Base-by-base conservation (phyloP, 768 basidiomycete species). In the Mycena chlorophos region DNA sequence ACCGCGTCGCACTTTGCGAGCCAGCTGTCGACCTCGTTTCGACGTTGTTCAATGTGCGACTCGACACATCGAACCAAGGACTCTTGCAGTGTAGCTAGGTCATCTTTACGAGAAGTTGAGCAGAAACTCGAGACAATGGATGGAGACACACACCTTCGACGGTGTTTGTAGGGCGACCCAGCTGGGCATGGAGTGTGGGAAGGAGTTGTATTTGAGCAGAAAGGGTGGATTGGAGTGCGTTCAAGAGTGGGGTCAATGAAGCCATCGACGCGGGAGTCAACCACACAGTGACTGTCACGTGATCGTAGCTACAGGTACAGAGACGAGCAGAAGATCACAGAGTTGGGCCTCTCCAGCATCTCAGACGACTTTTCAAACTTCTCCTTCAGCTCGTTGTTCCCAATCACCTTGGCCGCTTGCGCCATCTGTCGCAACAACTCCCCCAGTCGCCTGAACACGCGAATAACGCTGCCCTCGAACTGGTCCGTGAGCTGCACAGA, bases 391-490 rank as follows among this genome's bases (percentile, higher is more conserved):
- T 98, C 97, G 12, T 80, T 80, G 70, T 98, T 98, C 12, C 97
- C 97, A 60, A 98, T 98, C 19, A 97, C 97, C 67, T 94, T 94
- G 3, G 96, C 92, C 1, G 92, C 94, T 65, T 89, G 85, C 14
- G 87, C 85, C 97, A 99, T 99, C 73, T 99, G 97, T 29, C 95
- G 84, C 22, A 99, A 78, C 19, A 99, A 81, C 71, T 99, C 97
- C 45, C 95, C 91, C 20, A 99, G 73, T 14, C 97, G 86, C 46
- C 97, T 80, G 79, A 99, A 99, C 5, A 94, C 94, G 52, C 97
- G 89, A 67, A 98, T 99, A 25, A 99, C 79, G 54, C 89, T 94
- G 34, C 97, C 97, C 69, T 99, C 97, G 63, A 98, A 99, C 57
- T 94, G 91, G 69, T 96, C 94, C 4, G 94, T 94, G 66, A 95